Evolutionary conservation across 495 filamentous ascomycete species (phyloP), one percentile per base, ranked within the genome.

Genomic region (Tuber aestivum): DNA sequence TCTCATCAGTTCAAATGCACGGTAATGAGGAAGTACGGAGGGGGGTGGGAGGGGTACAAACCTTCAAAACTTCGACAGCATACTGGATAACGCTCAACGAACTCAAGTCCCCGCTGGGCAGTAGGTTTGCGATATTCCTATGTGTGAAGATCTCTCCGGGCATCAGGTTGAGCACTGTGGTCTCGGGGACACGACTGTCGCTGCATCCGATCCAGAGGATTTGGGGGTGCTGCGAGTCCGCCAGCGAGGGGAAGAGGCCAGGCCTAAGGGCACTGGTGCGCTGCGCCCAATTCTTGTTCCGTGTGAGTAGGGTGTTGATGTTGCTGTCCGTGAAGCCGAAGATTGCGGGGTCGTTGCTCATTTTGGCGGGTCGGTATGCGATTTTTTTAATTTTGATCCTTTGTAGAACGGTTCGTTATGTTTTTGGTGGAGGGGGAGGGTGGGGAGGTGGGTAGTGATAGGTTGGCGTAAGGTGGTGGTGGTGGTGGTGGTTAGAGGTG

Each of bases 191-290:
- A 75, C 89, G 88, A 68, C 87, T 88, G 83, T 91, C 89, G 82
- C 86, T 87, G 85, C 89, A 91, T 56, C 89, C 89, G 79, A 90
- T 89, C 87, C 90, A 93, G 69, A 90, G 86, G 75, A 89, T 89
- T 77, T 90, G 86, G 65, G 89, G 89, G 68, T 80, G 84, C 80
- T 90, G 89, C 8, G 88, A 88, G 21, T 84, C 84, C 45, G 84
- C 83, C 37, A 90, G 85, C 74, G 87, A 85, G 41, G 81, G 80
- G 79, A 90, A 90, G 84, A 88, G 89, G 12, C 87, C 86, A 37
- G 89, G 88, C 77, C 89, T 85, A 78, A 85, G 84, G 73, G 82
- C 77, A 69, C 78, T 83, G 77, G 86, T 85, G 80, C 88, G 84
- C 61, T 83, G 83, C 10, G 89, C 89, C 89, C 89, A 90, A 35